phyloP scores from a whole-genome alignment of 2,329 filamentous ascomycete genomes.

The Aspergillus cejpii region DNA sequence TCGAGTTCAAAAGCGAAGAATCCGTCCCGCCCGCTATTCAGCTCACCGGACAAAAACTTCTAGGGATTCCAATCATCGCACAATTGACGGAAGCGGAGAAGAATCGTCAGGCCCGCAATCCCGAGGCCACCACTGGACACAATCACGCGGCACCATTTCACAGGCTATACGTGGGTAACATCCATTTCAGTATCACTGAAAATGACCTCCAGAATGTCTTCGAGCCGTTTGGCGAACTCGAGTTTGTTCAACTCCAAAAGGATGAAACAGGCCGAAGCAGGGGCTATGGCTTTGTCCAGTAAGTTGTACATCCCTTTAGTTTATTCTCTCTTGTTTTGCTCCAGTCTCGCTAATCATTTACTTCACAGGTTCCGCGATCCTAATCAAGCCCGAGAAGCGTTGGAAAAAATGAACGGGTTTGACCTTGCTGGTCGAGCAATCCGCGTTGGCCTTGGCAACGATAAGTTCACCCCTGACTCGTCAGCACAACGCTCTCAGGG shows the following conservation, averaged over 20 bases:
- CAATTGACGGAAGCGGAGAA: constrained; percentile 99
- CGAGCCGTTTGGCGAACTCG: constrained; percentile 93
- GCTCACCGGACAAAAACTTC: constrained; percentile 95
- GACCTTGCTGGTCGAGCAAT: constrained; percentile 95
- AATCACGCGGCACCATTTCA: constrained; percentile 90
- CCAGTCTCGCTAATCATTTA: constrained; percentile 31
- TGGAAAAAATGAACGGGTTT: constrained; percentile 99
- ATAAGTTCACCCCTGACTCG: constrained; percentile 98
- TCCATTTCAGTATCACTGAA: constrained; percentile 98
- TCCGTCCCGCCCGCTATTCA: constrained; percentile 89
- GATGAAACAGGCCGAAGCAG: constrained; percentile 85
- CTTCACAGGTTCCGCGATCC: constrained; percentile 73
- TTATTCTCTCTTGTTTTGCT: background rate
- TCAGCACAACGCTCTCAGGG: constrained; percentile 89
- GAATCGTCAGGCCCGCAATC: constrained; percentile 88
- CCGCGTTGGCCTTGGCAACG: constrained; percentile 96
- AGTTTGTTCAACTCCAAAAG: constrained; percentile 96
- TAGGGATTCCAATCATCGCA: constrained; percentile 97
- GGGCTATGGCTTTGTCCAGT: constrained; percentile 99
- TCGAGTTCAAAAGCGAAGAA: constrained; percentile 96
- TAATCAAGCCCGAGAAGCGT: constrained; percentile 80
- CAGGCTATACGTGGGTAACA: constrained; percentile 96
- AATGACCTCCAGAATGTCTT: constrained; percentile 93
- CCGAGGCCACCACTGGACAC: constrained; percentile 60
- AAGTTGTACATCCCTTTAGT: constrained; percentile 46